phyloP scores from a whole-genome alignment of 1,284 basidiomycete genomes.

The Pseudozyma thailandica region DNA sequence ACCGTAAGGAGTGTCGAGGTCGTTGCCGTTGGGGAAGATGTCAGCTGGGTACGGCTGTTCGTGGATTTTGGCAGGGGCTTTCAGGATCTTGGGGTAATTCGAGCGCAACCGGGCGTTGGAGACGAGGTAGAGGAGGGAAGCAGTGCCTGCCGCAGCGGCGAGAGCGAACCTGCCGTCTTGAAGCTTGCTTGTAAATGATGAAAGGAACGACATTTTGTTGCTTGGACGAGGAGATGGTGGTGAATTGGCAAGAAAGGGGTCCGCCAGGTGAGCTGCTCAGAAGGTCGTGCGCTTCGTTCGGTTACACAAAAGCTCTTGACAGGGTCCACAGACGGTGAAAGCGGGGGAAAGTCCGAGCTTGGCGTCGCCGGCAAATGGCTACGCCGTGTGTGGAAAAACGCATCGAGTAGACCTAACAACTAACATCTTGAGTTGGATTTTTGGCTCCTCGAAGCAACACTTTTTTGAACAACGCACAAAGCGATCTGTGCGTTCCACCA shows the following conservation, averaged over 20 bases:
- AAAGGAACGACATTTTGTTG: constrained; percentile 19
- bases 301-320: too few species aligned
- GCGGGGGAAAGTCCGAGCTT: constrained; percentile 1
- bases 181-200: constrained; percentile 15
- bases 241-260: background rate
- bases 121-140: constrained; percentile 33
- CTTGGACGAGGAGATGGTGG: background rate
- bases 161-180: constrained; percentile 29
- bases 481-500: constrained; percentile 8
- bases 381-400: too few species aligned
- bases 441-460: too few species aligned
- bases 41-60: constrained; percentile 39
- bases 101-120: constrained; percentile 26
- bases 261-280: background rate
- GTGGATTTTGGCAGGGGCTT: constrained; percentile 37
- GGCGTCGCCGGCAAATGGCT: constrained; percentile 1
- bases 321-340: constrained; percentile 3
- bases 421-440: constrained; percentile 1
- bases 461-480: background rate
- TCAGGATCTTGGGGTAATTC: constrained; percentile 43
- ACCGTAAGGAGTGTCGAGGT: constrained; percentile 43
- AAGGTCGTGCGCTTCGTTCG: background rate
- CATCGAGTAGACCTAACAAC: too few species aligned
- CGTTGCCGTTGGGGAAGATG: constrained; percentile 33
- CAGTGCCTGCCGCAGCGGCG: constrained; percentile 35